Conservation (phyloP, 495 filamentous ascomycete genomes). For the Friedmanniomyces simplex region DNA sequence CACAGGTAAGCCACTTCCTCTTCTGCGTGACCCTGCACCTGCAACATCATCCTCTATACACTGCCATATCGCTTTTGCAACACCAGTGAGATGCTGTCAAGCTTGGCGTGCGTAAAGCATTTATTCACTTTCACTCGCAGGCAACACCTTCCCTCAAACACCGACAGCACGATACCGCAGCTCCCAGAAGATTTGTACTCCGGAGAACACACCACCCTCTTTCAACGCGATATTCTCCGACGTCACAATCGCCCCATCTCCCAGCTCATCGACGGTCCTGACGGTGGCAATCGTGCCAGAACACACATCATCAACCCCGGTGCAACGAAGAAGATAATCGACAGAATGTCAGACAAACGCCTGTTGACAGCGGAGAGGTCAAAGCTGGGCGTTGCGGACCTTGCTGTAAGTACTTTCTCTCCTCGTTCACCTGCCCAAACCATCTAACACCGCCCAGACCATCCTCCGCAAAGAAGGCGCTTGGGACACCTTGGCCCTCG, state of each 20-base stretch:
- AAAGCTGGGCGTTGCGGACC: conserved; percentile 13
- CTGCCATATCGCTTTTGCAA: no score
- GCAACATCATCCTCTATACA: not conserved
- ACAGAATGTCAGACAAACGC: conserved; percentile 3
- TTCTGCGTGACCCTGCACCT: no score
- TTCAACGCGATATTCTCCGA: not conserved
- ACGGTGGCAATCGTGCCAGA: not conserved
- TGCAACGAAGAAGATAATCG: not conserved
- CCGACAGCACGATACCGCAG: not conserved
- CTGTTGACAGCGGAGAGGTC: conserved; percentile 12
- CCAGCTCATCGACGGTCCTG: not conserved
- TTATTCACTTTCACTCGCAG: no score
- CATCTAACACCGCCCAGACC: conserved; percentile 4
- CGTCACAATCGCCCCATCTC: not conserved
- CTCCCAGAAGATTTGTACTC: not conserved
- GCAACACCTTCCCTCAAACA: not conserved
- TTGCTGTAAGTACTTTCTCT: conserved; percentile 4
- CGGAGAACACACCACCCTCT: not conserved
- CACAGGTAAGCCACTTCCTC: not conserved
- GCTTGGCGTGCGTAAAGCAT: no score
- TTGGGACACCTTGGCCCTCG: conserved; percentile 14
- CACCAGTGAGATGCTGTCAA: no score
- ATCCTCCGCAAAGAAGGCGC: conserved; percentile 16
- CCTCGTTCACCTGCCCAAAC: not conserved
- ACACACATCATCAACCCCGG: not conserved